Evolutionary conservation across 805 yeast genomes (phyloP), one percentile per base, ranked within the genome.

Genomic region (Saturnispora kantuleensis): DNA sequence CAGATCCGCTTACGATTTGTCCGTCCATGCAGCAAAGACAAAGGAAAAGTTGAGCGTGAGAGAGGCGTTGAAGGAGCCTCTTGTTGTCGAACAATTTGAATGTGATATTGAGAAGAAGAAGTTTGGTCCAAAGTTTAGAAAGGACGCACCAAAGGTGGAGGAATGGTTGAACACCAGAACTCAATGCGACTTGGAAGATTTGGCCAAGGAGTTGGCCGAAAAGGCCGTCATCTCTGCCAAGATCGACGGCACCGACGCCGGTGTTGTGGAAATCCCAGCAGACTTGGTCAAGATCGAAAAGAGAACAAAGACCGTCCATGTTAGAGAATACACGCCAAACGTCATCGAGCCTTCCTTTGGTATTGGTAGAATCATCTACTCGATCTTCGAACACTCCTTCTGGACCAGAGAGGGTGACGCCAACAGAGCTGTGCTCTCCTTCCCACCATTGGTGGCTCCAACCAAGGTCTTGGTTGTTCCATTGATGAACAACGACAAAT

Each of bases 311-410:
- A 81, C 82, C 41, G 95, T 87, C 68, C 96, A 89, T 64, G 74
- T 93, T 47, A 85, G 97, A 62, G 98, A 94, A 70, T 93, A 69
- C 69, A 85, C 86, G 53, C 99, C 99, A 50, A 88, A 85, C 63
- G 99, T 93, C 50, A 93, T 93, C 58, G 99, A 93, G 71, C 99
- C 99, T 50, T 93, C 99, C 6, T 93, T 93, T 60, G 99, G 99
- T 77, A 83, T 93, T 62, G 98, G 98, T 49, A 89, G 99, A 71
- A 87, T 94, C 64, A 71, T 93, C 53, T 93, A 93, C 70, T 77
- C 95, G 34, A 67, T 90, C 54, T 84, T 89, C 59, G 99, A 93
- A 71, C 99, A 93, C 68, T 74, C 77, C 42, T 93, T 82, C 84
- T 93, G 96, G 96, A 68, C 83, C 45, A 82, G 99, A 69, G 87